These are phyloP conservation scores for Biscogniauxia mediterranea DNA, from an alignment of 2,329 filamentous ascomycete genomes.

Conservation along the genomic window DNA sequence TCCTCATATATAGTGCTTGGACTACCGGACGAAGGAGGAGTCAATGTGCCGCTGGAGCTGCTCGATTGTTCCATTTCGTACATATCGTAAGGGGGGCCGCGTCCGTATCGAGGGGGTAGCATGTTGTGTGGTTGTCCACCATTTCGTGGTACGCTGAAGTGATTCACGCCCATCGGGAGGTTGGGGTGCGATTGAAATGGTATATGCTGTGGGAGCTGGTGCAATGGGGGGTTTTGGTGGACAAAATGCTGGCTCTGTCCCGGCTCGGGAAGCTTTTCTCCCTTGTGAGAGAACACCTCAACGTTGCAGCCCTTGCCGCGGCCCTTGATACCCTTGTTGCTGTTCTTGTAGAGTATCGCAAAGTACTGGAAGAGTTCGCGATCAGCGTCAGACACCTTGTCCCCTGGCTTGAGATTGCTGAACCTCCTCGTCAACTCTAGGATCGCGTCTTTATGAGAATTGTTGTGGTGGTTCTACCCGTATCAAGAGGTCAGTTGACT, in stretches of 20 bases:
- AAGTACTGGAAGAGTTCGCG: slow-evolving; percentile 84
- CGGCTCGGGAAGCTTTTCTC: not conserved
- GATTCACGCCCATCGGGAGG: slow-evolving; percentile 1
- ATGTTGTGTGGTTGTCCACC: slow-evolving; percentile 11
- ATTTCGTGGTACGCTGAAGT: slow-evolving; percentile 19
- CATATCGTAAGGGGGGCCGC: slow-evolving; percentile 40
- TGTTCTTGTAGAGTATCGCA: slow-evolving; percentile 87
- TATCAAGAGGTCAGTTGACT: slow-evolving; percentile 3
- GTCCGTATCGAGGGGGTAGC: slow-evolving; percentile 26
- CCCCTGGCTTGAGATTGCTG: slow-evolving; percentile 53
- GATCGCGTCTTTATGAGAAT: slow-evolving; percentile 79
- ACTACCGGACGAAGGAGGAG: slow-evolving; percentile 32
- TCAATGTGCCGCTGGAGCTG: slow-evolving; percentile 33
- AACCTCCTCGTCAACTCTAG: slow-evolving; percentile 70
- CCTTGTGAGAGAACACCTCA: slow-evolving; percentile 21
- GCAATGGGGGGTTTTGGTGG: slow-evolving; percentile 17
- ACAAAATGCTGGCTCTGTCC: not conserved
- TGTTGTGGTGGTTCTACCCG: slow-evolving; percentile 70
- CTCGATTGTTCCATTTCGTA: slow-evolving; percentile 46
- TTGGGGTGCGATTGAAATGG: not conserved
- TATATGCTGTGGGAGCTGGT: slow-evolving; percentile 22
- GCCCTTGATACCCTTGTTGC: slow-evolving; percentile 97
- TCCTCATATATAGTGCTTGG: slow-evolving; percentile 44
- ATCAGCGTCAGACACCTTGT: slow-evolving; percentile 67
- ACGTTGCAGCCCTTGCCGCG: slow-evolving; percentile 82